Percentiles rank a stretch among this genome's conserved stretches.
phyloP scores from a whole-genome alignment of 2,329 filamentous ascomycete genomes.

The Cladosporium phlei region DNA sequence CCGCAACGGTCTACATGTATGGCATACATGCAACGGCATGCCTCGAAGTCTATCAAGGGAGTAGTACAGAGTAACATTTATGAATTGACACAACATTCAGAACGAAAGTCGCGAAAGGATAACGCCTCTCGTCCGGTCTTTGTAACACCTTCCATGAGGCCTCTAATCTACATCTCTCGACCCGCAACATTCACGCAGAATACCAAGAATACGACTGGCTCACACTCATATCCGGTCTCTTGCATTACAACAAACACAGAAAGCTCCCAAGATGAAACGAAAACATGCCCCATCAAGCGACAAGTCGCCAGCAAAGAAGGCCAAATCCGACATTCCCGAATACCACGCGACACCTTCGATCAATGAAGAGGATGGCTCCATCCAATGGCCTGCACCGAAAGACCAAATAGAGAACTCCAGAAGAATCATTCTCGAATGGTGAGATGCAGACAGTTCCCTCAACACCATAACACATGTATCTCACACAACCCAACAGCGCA shows the following conservation, averaged over 20 bases:
- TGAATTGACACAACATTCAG: too few species aligned
- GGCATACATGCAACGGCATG: too few species aligned
- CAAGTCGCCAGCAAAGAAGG: conserved; percentile 25
- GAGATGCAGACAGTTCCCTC: conserved; percentile 20
- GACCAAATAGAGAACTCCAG: conserved; percentile 53
- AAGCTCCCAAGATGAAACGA: conserved; percentile 22
- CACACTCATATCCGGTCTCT: too few species aligned
- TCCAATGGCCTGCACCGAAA: conserved; percentile 59
- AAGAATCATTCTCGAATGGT: conserved; percentile 57
- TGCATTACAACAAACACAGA: not conserved
- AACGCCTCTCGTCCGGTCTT: too few species aligned
- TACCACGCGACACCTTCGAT: conserved; percentile 43
- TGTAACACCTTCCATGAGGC: too few species aligned
- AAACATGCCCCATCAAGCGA: conserved; percentile 18
- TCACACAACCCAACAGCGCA: conserved; percentile 40
- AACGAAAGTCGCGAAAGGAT: too few species aligned
- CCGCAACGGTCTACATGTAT: too few species aligned
- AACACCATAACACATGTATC: not conserved
- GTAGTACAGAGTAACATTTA: too few species aligned
- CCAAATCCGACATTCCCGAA: conserved; percentile 36
- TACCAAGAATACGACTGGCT: too few species aligned
- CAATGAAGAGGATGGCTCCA: conserved; percentile 42
- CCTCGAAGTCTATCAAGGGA: too few species aligned
- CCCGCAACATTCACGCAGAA: too few species aligned
- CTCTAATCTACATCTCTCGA: too few species aligned